These are phyloP conservation scores for Colletotrichum euphorbiae DNA, from an alignment of 2,329 filamentous ascomycete genomes.

Conservation along the genomic window DNA sequence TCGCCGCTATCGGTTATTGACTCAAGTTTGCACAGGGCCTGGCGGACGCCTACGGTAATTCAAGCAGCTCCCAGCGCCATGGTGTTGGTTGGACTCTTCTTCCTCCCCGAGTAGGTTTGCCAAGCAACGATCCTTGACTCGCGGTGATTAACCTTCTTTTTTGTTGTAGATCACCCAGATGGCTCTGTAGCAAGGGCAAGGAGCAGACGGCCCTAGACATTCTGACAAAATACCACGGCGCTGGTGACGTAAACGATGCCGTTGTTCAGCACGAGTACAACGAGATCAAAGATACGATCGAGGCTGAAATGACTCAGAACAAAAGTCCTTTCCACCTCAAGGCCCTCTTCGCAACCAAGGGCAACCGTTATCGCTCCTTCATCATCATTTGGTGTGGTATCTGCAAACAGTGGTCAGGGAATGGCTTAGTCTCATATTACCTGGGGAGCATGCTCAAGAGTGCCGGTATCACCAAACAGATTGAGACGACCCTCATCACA, in stretches of 20 bases:
- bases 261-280: slow-evolving; percentile 66
- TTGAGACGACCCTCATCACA: slow-evolving; percentile 35
- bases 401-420: slow-evolving; percentile 52
- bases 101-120: slow-evolving; percentile 32
- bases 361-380: slow-evolving; percentile 50
- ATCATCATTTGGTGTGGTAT: slow-evolving; percentile 57
- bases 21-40: slow-evolving; percentile 9
- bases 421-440: slow-evolving; percentile 9
- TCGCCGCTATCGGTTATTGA: background rate
- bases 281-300: slow-evolving; percentile 53
- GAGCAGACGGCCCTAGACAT: slow-evolving; percentile 61
- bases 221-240: slow-evolving; percentile 69
- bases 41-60: slow-evolving; percentile 29
- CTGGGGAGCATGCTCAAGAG: slow-evolving; percentile 32
- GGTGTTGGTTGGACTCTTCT: slow-evolving; percentile 32
- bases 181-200: slow-evolving; percentile 35
- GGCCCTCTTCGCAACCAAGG: slow-evolving; percentile 45
- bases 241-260: slow-evolving; percentile 63
- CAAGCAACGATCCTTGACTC: background rate
- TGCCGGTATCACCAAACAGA: slow-evolving; percentile 34
- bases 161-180: slow-evolving; percentile 25
- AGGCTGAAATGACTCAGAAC: slow-evolving; percentile 51
- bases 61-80: slow-evolving; percentile 32
- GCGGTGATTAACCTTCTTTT: background rate
- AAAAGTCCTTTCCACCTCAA: slow-evolving; percentile 42